These are phyloP conservation scores for Curvularia sp. DNA, from an alignment of 2,329 filamentous ascomycete species.

Conservation along the genomic window DNA sequence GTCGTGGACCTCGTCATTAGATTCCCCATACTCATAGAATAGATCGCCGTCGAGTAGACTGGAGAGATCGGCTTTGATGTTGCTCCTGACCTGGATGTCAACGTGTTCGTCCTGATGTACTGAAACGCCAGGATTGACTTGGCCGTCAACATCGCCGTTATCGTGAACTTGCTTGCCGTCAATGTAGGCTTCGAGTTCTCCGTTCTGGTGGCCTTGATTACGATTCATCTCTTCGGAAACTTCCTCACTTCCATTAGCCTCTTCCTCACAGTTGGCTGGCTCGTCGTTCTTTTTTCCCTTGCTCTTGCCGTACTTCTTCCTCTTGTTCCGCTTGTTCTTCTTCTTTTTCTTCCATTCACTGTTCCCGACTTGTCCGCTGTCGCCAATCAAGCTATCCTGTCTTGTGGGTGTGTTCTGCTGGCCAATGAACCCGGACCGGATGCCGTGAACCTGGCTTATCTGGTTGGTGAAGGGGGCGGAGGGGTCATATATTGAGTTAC, in stretches of 20 bases:
- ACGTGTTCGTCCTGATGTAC: neutral
- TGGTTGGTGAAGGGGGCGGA: neutral
- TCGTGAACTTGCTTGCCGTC: neutral
- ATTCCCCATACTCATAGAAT: neutral
- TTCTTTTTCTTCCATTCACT: neutral
- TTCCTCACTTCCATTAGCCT: neutral
- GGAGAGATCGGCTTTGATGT: neutral
- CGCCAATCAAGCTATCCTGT: neutral
- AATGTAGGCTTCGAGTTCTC: neutral
- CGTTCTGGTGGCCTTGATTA: neutral
- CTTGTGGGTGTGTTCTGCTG: neutral
- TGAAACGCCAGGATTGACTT: neutral
- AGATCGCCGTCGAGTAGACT: neutral
- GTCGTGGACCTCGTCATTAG: neutral
- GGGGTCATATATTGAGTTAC: neutral
- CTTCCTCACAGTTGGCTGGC: neutral
- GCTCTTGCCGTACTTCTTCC: neutral
- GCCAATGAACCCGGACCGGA: neutral
- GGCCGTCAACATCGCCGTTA: neutral
- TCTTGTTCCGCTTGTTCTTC: conserved; percentile 1
- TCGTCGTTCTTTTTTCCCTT: neutral
- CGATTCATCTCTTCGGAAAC: neutral
- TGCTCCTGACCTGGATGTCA: neutral
- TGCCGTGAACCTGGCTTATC: neutral
- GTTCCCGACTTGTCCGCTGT: neutral